phyloP scores from a whole-genome alignment of 148 eudicot species.

The Salicornia ramosissima region DNA sequence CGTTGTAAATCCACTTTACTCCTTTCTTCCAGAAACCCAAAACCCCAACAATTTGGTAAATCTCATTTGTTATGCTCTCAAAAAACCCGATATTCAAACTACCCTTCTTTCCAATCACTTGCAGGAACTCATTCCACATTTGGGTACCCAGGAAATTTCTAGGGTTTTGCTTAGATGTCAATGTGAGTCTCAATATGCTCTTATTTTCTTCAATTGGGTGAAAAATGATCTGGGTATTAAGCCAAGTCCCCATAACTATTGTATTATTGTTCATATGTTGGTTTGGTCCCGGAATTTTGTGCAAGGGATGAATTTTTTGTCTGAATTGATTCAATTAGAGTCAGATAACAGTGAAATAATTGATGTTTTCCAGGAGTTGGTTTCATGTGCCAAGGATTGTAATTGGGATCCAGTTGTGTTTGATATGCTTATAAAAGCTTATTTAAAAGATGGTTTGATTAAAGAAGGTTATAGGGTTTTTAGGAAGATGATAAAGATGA shows the following conservation, averaged over 20 bases:
- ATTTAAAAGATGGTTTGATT: slow-evolving; percentile 49
- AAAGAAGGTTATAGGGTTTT: slow-evolving; percentile 56
- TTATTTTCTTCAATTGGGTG: slow-evolving; percentile 74
- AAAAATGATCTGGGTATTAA: slow-evolving; percentile 49
- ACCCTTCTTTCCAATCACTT: slow-evolving; percentile 28
- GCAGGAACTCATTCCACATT: slow-evolving; percentile 44
- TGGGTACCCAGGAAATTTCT: slow-evolving; percentile 56
- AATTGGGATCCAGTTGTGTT: slow-evolving; percentile 84
- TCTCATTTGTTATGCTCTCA: slow-evolving; percentile 47
- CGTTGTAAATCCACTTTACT: slow-evolving; percentile 55
- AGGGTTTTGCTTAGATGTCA: slow-evolving; percentile 82
- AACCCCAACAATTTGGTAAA: slow-evolving; percentile 69
- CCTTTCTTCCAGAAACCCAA: slow-evolving; percentile 53
- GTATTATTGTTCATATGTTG: slow-evolving; percentile 60
- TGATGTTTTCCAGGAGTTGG: slow-evolving; percentile 46
- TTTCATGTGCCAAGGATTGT: slow-evolving; percentile 50
- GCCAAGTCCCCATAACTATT: slow-evolving; percentile 46
- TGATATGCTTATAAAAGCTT: slow-evolving; percentile 82
- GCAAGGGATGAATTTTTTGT: slow-evolving; percentile 49
- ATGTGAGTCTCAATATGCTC: slow-evolving; percentile 54
- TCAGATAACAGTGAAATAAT: slow-evolving; percentile 20
- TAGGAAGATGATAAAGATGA: slow-evolving; percentile 52
- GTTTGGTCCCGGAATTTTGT: slow-evolving; percentile 55
- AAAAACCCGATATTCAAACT: slow-evolving; percentile 24
- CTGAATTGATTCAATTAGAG: slow-evolving; percentile 46